Conservation (phyloP, 2,329 filamentous ascomycete genomes). For the Canariomyces notabilis region DNA sequence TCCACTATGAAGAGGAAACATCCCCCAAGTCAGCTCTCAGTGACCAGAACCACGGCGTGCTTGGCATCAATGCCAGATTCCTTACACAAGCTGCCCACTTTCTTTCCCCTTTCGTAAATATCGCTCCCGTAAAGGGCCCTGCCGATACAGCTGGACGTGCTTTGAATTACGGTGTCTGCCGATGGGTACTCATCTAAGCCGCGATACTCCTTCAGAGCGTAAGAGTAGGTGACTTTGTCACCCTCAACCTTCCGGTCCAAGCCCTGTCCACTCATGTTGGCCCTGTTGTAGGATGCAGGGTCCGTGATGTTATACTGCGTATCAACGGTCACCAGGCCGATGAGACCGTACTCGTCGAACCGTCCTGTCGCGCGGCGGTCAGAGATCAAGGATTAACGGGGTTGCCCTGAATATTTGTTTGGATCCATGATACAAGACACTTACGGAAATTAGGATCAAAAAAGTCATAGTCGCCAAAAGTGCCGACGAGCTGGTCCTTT, state of each 20-base stretch:
- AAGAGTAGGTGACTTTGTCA: slow-evolving; percentile 6
- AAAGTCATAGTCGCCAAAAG: no score
- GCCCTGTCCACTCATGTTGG: neutral
- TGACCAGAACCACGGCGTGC: no score
- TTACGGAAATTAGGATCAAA: no score
- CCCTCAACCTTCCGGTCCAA: slow-evolving; percentile 3
- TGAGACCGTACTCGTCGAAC: neutral
- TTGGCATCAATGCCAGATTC: neutral
- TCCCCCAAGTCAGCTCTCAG: no score
- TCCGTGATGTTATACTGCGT: neutral
- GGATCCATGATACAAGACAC: neutral
- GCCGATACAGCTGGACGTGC: slow-evolving; percentile 2
- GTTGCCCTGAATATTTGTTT: neutral
- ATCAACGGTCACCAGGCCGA: neutral
- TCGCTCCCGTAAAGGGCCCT: neutral
- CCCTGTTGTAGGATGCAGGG: neutral
- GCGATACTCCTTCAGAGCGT: slow-evolving; percentile 2
- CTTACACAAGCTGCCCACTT: neutral
- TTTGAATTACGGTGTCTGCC: neutral
- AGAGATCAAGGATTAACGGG: no score
- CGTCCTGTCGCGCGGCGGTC: no score
- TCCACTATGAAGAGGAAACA: no score
- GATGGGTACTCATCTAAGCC: neutral
- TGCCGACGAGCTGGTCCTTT: no score
- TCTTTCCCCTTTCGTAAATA: neutral